Percentiles rank a stretch among this genome's conserved stretches.
phyloP scores from a whole-genome alignment of 2,329 filamentous ascomycete genomes.

The Epichloe gansuensis region DNA sequence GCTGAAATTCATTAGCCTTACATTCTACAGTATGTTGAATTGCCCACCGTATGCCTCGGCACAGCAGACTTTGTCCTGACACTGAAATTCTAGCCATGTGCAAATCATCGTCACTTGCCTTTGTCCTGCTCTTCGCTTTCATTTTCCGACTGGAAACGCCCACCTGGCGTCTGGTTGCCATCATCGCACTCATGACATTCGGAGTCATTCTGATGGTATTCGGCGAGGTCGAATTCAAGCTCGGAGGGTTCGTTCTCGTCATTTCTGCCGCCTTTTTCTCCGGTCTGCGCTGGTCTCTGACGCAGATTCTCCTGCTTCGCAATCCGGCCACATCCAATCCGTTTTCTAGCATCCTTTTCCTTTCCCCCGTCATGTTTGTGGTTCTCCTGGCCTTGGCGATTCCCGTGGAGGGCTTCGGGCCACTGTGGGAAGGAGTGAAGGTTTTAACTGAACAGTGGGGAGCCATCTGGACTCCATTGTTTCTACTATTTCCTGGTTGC shows the following conservation, averaged over 20 bases:
- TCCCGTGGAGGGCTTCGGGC: conserved; percentile 66
- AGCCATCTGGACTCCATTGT: conserved; percentile 46
- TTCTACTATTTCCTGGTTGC: conserved; percentile 78
- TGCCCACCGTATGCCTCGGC: too few species aligned
- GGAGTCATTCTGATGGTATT: conserved; percentile 98
- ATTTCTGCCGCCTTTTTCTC: conserved; percentile 92
- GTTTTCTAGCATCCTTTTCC: conserved; percentile 92
- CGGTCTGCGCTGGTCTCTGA: conserved; percentile 96
- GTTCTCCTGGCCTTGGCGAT: conserved; percentile 69
- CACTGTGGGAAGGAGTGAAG: conserved; percentile 52
- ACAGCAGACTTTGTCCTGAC: conserved; percentile 11
- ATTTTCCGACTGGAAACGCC: conserved; percentile 81
- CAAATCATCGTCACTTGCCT: conserved; percentile 91
- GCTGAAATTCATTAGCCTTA: conserved; percentile 88
- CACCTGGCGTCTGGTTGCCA: conserved; percentile 71
- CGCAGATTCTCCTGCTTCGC: conserved; percentile 84
- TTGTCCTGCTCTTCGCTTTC: conserved; percentile 91
- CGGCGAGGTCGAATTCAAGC: conserved; percentile 80
- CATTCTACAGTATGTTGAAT: conserved; percentile 66
- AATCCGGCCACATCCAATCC: conserved; percentile 94
- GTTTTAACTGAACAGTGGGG: conserved; percentile 57
- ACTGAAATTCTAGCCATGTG: conserved; percentile 59
- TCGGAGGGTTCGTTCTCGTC: conserved; percentile 78
- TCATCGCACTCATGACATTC: conserved; percentile 82
- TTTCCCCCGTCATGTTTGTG: conserved; percentile 94